These are phyloP conservation scores for Suillus spraguei DNA, from an alignment of 768 basidiomycete species.

Conservation along the genomic window DNA sequence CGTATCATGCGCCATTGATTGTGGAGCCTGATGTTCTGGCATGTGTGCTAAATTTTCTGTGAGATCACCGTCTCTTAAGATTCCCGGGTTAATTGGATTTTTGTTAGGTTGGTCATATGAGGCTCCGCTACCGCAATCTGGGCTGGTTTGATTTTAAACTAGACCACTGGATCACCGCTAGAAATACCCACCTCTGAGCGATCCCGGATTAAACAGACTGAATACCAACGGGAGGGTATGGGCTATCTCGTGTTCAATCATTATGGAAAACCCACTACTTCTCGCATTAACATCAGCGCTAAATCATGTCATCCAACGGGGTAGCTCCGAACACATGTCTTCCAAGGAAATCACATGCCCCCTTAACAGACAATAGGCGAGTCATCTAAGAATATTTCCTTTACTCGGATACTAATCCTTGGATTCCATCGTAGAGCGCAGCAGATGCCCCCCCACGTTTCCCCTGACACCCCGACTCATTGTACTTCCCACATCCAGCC, in stretches of 20 bases:
- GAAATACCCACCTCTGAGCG: too few species aligned
- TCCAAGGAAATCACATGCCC: not conserved
- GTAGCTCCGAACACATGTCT: not conserved
- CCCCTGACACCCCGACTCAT: slow-evolving; percentile 1
- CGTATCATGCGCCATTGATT: not conserved
- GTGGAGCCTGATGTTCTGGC: not conserved
- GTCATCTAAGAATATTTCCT: not conserved
- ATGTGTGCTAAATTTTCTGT: not conserved
- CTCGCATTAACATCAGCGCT: not conserved
- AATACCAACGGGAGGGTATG: not conserved
- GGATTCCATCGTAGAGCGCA: not conserved
- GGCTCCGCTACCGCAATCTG: not conserved
- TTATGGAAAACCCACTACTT: not conserved
- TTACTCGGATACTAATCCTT: not conserved
- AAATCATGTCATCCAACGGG: not conserved
- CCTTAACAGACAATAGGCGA: not conserved
- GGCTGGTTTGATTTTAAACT: not conserved
- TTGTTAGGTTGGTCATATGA: not conserved
- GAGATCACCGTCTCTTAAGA: not conserved
- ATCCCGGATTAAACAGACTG: not conserved
- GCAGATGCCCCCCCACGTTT: not conserved
- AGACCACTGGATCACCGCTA: not conserved
- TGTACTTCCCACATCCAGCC: slow-evolving; percentile 4
- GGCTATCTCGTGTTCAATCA: not conserved
- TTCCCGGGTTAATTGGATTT: not conserved